Percentiles rank a stretch among this genome's conserved stretches.
phyloP scores from a whole-genome alignment of 805 yeast species.

The Wickerhamomyces subpelliculosus region DNA sequence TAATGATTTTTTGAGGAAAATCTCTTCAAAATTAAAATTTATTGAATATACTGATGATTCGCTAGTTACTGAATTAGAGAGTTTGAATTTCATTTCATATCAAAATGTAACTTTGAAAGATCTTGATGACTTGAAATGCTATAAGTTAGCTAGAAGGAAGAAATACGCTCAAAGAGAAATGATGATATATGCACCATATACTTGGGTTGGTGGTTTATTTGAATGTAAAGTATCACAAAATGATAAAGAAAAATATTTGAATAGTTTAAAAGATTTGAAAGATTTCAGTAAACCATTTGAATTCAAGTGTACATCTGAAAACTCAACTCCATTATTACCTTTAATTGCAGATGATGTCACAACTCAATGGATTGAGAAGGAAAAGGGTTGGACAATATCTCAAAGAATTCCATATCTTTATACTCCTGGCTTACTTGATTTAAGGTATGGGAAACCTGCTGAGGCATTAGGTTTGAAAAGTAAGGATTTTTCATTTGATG shows the following conservation, averaged over 20 bases:
- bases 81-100: slow-evolving; percentile 6
- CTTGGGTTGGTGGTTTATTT: slow-evolving; percentile 61
- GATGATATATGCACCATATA: slow-evolving; percentile 45
- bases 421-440: slow-evolving; percentile 38
- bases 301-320: slow-evolving; percentile 28
- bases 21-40: slow-evolving; percentile 7
- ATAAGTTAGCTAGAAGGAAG: slow-evolving; percentile 51
- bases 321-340: slow-evolving; percentile 44
- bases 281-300: slow-evolving; percentile 11
- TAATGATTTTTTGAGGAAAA: slow-evolving; percentile 4
- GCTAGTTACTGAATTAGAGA: slow-evolving; percentile 9
- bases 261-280: slow-evolving; percentile 6
- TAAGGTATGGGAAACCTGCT: slow-evolving; percentile 25
- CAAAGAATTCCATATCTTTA: slow-evolving; percentile 51
- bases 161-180: slow-evolving; percentile 40
- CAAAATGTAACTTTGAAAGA: slow-evolving; percentile 10
- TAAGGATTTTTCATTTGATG: slow-evolving; percentile 2
- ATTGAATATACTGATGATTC: slow-evolving; percentile 17
- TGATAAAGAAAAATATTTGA: slow-evolving; percentile 19
- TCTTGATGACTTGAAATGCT: slow-evolving; percentile 33
- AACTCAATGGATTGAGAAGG: slow-evolving; percentile 36
- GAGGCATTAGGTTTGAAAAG: slow-evolving; percentile 13
- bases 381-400: slow-evolving; percentile 15
- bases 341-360: slow-evolving; percentile 51
- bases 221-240: slow-evolving; percentile 35